Conservation (phyloP, 2,329 filamentous ascomycete species). For the Fusarium sp. region DNA sequence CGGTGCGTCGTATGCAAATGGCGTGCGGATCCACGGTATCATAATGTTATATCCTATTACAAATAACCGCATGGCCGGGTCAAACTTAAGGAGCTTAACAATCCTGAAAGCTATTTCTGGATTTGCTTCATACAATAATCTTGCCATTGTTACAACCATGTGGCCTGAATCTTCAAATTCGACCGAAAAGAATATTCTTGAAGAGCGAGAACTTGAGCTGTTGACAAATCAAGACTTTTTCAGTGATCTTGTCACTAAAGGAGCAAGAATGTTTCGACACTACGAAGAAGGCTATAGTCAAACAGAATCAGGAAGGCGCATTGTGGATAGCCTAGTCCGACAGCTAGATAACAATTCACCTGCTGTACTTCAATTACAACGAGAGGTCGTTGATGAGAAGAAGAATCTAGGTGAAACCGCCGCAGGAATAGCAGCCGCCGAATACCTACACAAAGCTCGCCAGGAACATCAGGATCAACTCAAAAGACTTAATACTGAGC, state of each 20-base stretch:
- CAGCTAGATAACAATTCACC: not conserved
- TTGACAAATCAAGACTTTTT: not conserved
- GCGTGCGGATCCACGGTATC: constrained; percentile 8
- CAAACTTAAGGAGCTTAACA: not conserved
- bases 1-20: constrained; percentile 23
- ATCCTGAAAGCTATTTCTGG: constrained; percentile 15
- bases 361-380: constrained; percentile 3
- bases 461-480: not conserved
- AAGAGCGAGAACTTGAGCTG: constrained; percentile 10
- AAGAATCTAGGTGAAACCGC: constrained; percentile 1
- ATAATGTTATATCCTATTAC: constrained; percentile 24
- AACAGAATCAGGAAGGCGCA: not conserved
- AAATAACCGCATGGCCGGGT: constrained; percentile 26
- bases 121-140: not conserved
- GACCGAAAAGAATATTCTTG: not conserved
- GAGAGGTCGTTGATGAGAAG: constrained; percentile 5
- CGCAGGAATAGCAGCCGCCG: not conserved
- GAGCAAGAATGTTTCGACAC: constrained; percentile 10
- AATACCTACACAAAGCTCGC: not conserved
- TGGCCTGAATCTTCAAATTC: constrained; percentile 6
- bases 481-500: not conserved
- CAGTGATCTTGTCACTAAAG: not conserved
- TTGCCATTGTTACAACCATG: constrained; percentile 27
- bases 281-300: not conserved
- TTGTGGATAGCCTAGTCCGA: not conserved